These are phyloP conservation scores for Zygoascus hellenicus DNA, from an alignment of 1,139 yeast genomes.

Conservation along the genomic window DNA sequence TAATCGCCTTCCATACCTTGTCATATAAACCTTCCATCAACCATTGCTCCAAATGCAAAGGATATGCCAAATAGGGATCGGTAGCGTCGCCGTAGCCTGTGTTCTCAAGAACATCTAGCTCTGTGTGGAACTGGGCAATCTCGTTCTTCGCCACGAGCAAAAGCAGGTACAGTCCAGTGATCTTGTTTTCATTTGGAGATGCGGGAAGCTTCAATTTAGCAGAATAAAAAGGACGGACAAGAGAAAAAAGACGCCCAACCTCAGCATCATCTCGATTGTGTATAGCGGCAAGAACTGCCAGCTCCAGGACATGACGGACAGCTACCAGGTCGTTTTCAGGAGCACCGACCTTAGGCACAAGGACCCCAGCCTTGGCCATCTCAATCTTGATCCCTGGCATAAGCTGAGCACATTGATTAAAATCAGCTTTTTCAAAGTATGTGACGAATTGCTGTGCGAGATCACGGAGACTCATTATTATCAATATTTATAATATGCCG, in stretches of 20 bases:
- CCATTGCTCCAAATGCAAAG: conserved; percentile 85
- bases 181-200: conserved; percentile 64
- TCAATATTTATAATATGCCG: too few species aligned
- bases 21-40: conserved; percentile 96
- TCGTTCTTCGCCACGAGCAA: conserved; percentile 76
- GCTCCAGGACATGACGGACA: conserved; percentile 76
- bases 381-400: conserved; percentile 72
- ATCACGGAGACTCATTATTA: conserved; percentile 3
- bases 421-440: conserved; percentile 57
- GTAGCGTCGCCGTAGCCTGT: conserved; percentile 43
- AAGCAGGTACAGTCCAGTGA: conserved; percentile 70
- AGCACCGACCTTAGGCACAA: conserved; percentile 54
- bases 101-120: conserved; percentile 65
- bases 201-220: conserved; percentile 43
- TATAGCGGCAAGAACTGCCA: conserved; percentile 77
- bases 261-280: conserved; percentile 55
- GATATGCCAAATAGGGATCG: conserved; percentile 64
- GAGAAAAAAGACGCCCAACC: conserved; percentile 68
- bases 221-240: conserved; percentile 69
- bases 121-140: conserved; percentile 83
- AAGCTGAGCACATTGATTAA: conserved; percentile 52
- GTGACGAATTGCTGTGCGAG: conserved; percentile 59
- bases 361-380: conserved; percentile 67
- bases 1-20: conserved; percentile 78
- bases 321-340: conserved; percentile 60